Evolutionary conservation across 73 alveolate genomes (phyloP).

Genomic region (Paramecium biaurelia): DNA sequence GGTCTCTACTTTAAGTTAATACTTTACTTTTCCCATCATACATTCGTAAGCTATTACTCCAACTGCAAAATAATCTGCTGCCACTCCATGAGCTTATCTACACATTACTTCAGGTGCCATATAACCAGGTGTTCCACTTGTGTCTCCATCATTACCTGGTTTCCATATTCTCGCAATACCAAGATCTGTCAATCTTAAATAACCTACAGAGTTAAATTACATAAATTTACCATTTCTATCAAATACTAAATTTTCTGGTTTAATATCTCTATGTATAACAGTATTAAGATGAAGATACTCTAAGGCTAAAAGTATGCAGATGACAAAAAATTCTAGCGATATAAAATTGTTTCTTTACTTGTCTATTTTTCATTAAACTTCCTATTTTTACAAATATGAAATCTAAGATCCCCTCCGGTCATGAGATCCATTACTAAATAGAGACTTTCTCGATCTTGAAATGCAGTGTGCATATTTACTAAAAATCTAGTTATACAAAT

Average conservation of each 20-base stretch:
- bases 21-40: conserved; percentile 72
- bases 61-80: conserved; percentile 91
- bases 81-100: conserved; percentile 79
- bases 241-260: conserved; percentile 95
- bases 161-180: conserved; percentile 89
- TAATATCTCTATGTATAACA: conserved; percentile 93
- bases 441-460: conserved; percentile 87
- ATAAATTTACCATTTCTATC: conserved; percentile 66
- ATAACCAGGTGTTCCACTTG: conserved; percentile 91
- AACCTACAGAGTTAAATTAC: conserved; percentile 42
- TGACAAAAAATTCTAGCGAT: conserved; percentile 69
- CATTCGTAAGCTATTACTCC: conserved; percentile 92
- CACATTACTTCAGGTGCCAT: conserved; percentile 94
- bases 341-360: background rate
- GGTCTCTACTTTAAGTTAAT: conserved; percentile 76
- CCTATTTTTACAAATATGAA: conserved; percentile 68
- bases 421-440: conserved; percentile 92
- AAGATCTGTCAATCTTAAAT: conserved; percentile 86
- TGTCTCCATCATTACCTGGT: conserved; percentile 85
- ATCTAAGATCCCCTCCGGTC: conserved; percentile 88
- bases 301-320: conserved; percentile 72
- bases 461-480: conserved; percentile 94
- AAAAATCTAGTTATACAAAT: conserved; percentile 62
- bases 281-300: conserved; percentile 89
- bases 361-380: conserved; percentile 69